Base-by-base conservation (phyloP, 148 eudicot species). In the Simmondsia chinensis region DNA sequence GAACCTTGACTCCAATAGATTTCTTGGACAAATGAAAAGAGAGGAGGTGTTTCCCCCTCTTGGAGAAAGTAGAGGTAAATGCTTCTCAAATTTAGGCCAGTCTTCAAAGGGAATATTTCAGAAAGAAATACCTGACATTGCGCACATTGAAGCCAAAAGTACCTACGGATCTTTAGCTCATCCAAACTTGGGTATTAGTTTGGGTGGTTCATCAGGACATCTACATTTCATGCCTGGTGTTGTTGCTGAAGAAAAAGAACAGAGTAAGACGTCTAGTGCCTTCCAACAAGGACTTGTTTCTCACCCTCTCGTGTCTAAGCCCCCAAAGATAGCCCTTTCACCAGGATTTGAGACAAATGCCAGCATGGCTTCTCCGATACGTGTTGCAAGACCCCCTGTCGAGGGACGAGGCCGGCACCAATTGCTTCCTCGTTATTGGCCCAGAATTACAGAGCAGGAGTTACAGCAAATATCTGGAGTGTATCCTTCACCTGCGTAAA, bases 391-490 rank as follows among this genome's bases (percentile, higher is more conserved):
- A 57, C 95, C 86, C 28, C 94, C 95, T 52, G 74, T 75, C 43
- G 99, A 91, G 56, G 95, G 94, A 48, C 67, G 94, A 39, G 70
- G 83, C 35, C 86, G 87, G 57, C 84, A 75, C 63, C 95, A 86
- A 57, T 52, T 86, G 66, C 99, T 91, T 76, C 94, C 95, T 56
- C 94, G 99, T 57, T 86, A 91, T 57, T 91, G 96, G 95, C 99
- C 99, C 23, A 67, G 96, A 64, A 85, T 91, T 51, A 91, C 99
- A 6, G 99, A 91, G 43, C 86, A 86, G 66, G 99, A 91, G 60
- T 64, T 91, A 68, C 94, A 80, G 72, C 94, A 82, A 66, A 91
- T 91, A 52, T 79, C 95, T 42, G 96, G 94, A 82, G 96, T 82
- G 95, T 91, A 91, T 91, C 99, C 95, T 19, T 73, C 35, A 13